Conservation (phyloP, 345 rosid genomes). For the Lepidium didymum region DNA sequence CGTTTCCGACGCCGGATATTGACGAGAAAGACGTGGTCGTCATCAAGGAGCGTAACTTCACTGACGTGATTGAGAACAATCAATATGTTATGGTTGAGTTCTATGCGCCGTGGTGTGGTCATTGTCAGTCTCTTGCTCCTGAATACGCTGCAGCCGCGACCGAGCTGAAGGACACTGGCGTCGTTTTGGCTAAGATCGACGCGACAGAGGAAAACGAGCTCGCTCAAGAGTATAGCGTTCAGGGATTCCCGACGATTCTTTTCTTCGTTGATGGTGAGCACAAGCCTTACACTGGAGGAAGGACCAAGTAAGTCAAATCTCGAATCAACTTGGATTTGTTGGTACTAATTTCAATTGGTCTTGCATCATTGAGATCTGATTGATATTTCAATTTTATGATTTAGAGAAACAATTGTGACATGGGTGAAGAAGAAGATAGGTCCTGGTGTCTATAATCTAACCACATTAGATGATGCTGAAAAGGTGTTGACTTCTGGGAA, state of each 20-base stretch:
- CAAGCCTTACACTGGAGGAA: constrained; percentile 70
- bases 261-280: constrained; percentile 88
- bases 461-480: constrained; percentile 85
- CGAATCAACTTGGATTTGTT: background rate
- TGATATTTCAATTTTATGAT: constrained; percentile 5
- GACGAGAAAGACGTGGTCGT: constrained; percentile 93
- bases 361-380: background rate
- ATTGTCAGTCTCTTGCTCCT: constrained; percentile 92
- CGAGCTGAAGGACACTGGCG: constrained; percentile 59
- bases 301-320: constrained; percentile 60
- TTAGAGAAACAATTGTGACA: constrained; percentile 78
- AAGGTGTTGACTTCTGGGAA: constrained; percentile 62
- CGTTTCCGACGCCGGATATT: constrained; percentile 50
- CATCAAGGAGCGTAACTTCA: constrained; percentile 72
- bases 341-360: background rate
- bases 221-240: constrained; percentile 67
- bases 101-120: constrained; percentile 99
- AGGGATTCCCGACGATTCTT: constrained; percentile 83
- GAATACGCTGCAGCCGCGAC: constrained; percentile 99
- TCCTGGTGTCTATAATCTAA: constrained; percentile 70
- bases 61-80: constrained; percentile 49
- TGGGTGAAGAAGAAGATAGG: constrained; percentile 98
- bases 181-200: constrained; percentile 87
- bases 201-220: constrained; percentile 88
- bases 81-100: constrained; percentile 91